A percentile compares a stretch with the other conserved stretches of the same genome.
Evolutionary conservation across 257 asterid genomes (phyloP).

Genomic region (Solanum pimpinellifolium): DNA sequence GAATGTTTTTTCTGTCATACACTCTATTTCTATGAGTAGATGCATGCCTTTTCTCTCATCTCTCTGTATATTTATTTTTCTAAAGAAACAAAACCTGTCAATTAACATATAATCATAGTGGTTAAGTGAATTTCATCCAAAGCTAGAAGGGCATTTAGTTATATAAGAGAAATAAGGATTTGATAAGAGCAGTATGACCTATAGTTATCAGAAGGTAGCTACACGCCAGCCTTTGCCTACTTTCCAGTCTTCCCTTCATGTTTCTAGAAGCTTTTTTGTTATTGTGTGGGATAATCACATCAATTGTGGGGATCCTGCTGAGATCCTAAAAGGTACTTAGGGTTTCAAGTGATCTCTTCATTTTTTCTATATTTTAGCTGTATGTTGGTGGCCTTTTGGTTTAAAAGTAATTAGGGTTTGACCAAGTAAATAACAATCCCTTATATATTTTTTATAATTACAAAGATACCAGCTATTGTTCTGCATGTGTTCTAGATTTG

Average conservation of each 20-base stretch:
- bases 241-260: not conserved
- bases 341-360: not conserved
- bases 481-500: not conserved
- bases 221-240: not conserved
- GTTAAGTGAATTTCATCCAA: not conserved
- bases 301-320: not conserved
- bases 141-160: not conserved
- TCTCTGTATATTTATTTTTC: not conserved
- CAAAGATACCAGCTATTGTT: not conserved
- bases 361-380: too few relatives aligned
- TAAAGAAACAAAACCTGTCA: not conserved
- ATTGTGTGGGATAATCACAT: not conserved
- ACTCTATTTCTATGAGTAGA: not conserved
- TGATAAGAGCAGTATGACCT: not conserved
- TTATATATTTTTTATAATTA: not conserved
- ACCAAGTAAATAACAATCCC: not conserved
- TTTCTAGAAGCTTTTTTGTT: not conserved
- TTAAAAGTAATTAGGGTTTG: not conserved
- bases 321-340: not conserved
- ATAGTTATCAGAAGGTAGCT: not conserved
- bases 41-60: not conserved
- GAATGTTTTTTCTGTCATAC: conserved; percentile 2
- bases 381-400: not conserved
- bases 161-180: not conserved
- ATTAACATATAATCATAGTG: not conserved